Evolutionary conservation across 345 rosid species (phyloP), one percentile per base, ranked within the genome.

Genomic region (Hibiscus mutabilis): DNA sequence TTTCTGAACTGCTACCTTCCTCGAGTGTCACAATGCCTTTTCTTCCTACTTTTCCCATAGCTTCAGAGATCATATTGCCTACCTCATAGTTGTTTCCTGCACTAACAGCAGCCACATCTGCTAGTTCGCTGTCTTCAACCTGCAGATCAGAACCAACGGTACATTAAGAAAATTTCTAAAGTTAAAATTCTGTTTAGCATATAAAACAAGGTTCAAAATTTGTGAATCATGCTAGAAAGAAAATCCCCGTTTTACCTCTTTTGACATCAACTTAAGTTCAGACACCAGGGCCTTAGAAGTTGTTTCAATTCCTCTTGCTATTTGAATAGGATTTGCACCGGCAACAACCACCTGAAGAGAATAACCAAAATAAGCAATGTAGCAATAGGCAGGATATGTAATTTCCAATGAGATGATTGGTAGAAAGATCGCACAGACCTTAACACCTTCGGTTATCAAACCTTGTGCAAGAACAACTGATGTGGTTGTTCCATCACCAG

Each of bases 401-500:
- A 42, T 64, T 64, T 46, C 51, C 19, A 46, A 2, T 9, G 11
- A 4, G 12, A 44, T 65, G 9, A 64, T 40, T 11, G 31, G 6
- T 42, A 51, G 1, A 33, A 40, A 31, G 9, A 42, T 57, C 69
- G 25, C 12, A 72, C 89, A 71, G 49, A 90, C 95, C 98, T 95
- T 92, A 62, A 95, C 96, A 68, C 98, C 97, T 83, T 92, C 97
- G 3, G 97, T 86, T 76, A 95, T 92, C 19, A 90, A 93, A 49
- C 99, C 97, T 68, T 92, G 97, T 13, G 99, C 98, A 69, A 96
- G 99, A 75, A 92, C 99, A 77, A 96, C 99, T 33, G 99, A 96
- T 66, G 98, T 96, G 44, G 98, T 96, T 8, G 98, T 92, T 46
- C 99, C 98, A 40, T 92, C 99, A 77, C 98, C 99, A 68, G 99